phyloP scores from a whole-genome alignment of 768 basidiomycete species.

The Tylopilus cervinicoccineus region DNA sequence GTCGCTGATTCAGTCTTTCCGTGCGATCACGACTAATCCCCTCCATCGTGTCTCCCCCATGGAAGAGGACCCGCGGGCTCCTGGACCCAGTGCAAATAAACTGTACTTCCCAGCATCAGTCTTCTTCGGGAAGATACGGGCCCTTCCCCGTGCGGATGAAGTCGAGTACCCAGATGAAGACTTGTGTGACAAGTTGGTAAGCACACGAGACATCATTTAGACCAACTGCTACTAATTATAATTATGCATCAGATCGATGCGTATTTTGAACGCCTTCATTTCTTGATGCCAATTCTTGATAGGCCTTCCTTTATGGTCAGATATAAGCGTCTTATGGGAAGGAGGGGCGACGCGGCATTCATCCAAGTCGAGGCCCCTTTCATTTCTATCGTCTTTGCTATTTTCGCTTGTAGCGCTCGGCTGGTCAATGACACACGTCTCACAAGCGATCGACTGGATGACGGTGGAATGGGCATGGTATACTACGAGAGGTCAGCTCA shows the following conservation, averaged over 20 bases:
- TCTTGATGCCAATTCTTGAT: conserved; percentile 82
- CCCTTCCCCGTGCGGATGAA: conserved; percentile 78
- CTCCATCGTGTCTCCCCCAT: conserved; percentile 76
- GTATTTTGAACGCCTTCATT: conserved; percentile 86
- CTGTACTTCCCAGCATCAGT: conserved; percentile 85
- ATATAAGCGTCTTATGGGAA: conserved; percentile 75
- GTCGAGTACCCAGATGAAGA: conserved; percentile 85
- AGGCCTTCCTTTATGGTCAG: conserved; percentile 76
- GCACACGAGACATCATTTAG: conserved; percentile 28
- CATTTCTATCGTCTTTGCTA: conserved; percentile 77
- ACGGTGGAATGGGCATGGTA: conserved; percentile 86
- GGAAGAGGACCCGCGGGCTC: conserved; percentile 78
- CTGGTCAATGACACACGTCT: conserved; percentile 73
- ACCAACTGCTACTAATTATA: conserved; percentile 21
- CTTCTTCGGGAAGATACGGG: conserved; percentile 82
- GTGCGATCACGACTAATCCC: conserved; percentile 67
- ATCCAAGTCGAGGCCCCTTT: conserved; percentile 68
- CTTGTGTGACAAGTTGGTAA: conserved; percentile 80
- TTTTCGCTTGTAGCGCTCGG: conserved; percentile 85
- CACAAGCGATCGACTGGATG: conserved; percentile 55
- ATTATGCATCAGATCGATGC: conserved; percentile 61
- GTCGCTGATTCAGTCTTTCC: conserved; percentile 88
- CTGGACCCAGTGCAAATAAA: conserved; percentile 78
- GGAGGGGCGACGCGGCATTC: conserved; percentile 46
- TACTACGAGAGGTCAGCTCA: conserved; percentile 76